Evolutionary conservation across 2,329 filamentous ascomycete genomes (phyloP).

Genomic region (Mariannaea sp.): DNA sequence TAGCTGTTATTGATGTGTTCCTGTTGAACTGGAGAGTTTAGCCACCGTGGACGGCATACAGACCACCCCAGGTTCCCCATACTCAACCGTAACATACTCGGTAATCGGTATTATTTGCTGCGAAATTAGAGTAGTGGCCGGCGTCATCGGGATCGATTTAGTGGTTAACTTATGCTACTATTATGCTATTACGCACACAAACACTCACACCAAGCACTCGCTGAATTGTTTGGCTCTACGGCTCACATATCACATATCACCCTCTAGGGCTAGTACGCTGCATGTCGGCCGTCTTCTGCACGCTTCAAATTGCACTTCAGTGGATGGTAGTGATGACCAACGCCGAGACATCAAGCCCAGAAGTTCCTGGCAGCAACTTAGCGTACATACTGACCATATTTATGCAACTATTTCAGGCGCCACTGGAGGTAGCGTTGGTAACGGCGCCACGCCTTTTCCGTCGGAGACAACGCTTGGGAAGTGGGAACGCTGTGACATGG

Average conservation of each 20-base stretch:
- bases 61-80: no score
- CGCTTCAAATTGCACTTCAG: no score
- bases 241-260: background rate
- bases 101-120: no score
- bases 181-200: background rate
- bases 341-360: background rate
- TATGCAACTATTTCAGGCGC: slow-evolving; percentile 14
- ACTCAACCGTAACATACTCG: no score
- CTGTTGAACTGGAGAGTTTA: no score
- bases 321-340: no score
- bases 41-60: no score
- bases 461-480: slow-evolving; percentile 16
- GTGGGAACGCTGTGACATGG: background rate
- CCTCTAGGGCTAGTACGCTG: background rate
- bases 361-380: no score
- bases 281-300: no score
- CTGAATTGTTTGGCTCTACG: no score
- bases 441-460: slow-evolving; percentile 1
- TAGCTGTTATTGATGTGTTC: no score
- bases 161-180: background rate
- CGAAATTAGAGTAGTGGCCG: background rate
- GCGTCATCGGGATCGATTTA: slow-evolving; percentile 9
- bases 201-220: background rate
- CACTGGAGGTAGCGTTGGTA: slow-evolving; percentile 5
- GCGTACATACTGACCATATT: no score